phyloP scores from a whole-genome alignment of 805 yeast species.

The Sporopachydermia lactativora region DNA sequence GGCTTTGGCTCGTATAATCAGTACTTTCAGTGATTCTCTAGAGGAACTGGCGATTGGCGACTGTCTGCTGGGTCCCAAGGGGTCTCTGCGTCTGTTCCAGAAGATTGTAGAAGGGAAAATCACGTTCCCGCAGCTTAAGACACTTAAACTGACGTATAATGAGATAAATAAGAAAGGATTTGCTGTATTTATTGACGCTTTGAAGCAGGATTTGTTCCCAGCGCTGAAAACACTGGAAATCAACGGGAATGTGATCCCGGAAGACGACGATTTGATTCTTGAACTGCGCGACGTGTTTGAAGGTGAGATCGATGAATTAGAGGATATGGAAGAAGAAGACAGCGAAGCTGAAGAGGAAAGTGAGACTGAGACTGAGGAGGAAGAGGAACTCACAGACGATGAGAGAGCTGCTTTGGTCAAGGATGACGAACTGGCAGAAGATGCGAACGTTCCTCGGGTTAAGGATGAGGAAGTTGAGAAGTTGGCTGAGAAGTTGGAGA shows the following conservation, averaged over 20 bases:
- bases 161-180: conserved; percentile 64
- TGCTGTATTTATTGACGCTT: conserved; percentile 38
- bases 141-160: conserved; percentile 71
- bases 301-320: conserved; percentile 85
- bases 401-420: conserved; percentile 37
- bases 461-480: conserved; percentile 36
- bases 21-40: conserved; percentile 47
- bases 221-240: conserved; percentile 57
- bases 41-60: conserved; percentile 79
- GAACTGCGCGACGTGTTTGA: conserved; percentile 48
- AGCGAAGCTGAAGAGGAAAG: conserved; percentile 58
- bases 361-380: conserved; percentile 32
- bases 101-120: conserved; percentile 29
- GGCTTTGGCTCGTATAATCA: conserved; percentile 46
- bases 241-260: conserved; percentile 88
- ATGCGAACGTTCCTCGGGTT: conserved; percentile 26
- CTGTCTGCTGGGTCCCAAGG: conserved; percentile 69
- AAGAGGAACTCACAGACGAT: conserved; percentile 20
- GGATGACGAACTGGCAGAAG: conserved; percentile 26
- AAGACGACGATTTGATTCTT: conserved; percentile 63
- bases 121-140: conserved; percentile 29
- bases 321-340: conserved; percentile 80
- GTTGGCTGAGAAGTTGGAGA: conserved; percentile 44
- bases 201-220: conserved; percentile 39
- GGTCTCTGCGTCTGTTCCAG: conserved; percentile 43